Conservation (phyloP, 768 basidiomycete species). For the Hysterangium stoloniferum region DNA sequence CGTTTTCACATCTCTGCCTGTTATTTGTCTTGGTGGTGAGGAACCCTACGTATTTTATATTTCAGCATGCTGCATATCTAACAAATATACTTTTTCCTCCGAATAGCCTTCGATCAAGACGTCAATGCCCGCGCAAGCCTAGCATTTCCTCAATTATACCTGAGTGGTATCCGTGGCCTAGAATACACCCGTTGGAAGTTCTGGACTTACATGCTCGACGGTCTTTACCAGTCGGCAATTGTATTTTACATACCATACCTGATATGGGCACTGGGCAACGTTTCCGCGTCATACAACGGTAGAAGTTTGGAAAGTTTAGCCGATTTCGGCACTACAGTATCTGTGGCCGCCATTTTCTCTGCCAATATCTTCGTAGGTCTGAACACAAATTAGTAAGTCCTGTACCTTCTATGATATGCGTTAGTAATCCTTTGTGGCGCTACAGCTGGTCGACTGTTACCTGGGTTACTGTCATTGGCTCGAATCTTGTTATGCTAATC, state of each 20-base stretch:
- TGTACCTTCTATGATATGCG: slow-evolving; percentile 19
- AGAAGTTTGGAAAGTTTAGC: slow-evolving; percentile 68
- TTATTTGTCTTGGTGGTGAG: slow-evolving; percentile 82
- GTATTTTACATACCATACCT: slow-evolving; percentile 83
- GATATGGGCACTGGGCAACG: slow-evolving; percentile 53
- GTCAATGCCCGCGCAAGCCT: slow-evolving; percentile 82
- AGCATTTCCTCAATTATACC: slow-evolving; percentile 92
- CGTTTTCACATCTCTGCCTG: slow-evolving; percentile 89
- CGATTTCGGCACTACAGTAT: slow-evolving; percentile 90
- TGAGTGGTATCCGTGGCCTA: slow-evolving; percentile 86
- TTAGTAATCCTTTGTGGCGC: slow-evolving; percentile 13
- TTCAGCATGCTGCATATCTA: not conserved
- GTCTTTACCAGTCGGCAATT: slow-evolving; percentile 84
- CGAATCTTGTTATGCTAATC: slow-evolving; percentile 71
- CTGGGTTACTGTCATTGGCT: slow-evolving; percentile 75
- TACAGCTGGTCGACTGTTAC: slow-evolving; percentile 76
- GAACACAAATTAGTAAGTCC: slow-evolving; percentile 77
- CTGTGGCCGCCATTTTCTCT: slow-evolving; percentile 77
- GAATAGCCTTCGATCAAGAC: slow-evolving; percentile 87
- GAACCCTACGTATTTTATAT: not conserved
- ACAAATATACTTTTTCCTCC: slow-evolving; percentile 8
- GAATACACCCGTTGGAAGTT: slow-evolving; percentile 91
- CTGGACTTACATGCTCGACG: slow-evolving; percentile 93
- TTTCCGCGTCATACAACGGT: slow-evolving; percentile 68
- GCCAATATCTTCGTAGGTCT: slow-evolving; percentile 89